Evolutionary conservation across 805 yeast genomes (phyloP).

Genomic region (Yamadazyma phyllophila): DNA sequence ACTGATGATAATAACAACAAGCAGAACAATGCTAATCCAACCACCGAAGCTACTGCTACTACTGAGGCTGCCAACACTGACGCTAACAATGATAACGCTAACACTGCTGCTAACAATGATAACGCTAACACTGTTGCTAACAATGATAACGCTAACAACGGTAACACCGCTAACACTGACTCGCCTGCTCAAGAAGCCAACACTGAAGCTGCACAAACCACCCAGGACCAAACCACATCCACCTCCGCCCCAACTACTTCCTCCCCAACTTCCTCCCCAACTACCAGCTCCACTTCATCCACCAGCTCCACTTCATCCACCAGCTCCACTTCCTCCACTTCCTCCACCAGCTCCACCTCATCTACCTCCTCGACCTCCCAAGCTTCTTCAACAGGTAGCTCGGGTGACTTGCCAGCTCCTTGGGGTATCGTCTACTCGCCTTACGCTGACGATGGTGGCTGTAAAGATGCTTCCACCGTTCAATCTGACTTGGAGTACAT

Average conservation of each 20-base stretch:
- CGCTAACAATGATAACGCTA: no score
- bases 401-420: slow-evolving; percentile 40
- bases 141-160: no score
- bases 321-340: slow-evolving; percentile 19
- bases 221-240: slow-evolving; percentile 9
- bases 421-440: slow-evolving; percentile 74
- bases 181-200: slow-evolving; percentile 15
- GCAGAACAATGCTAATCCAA: slow-evolving; percentile 8
- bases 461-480: slow-evolving; percentile 61
- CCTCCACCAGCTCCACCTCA: slow-evolving; percentile 18
- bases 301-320: slow-evolving; percentile 10
- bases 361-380: slow-evolving; percentile 15
- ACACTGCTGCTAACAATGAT: no score
- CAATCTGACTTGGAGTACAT: slow-evolving; percentile 58
- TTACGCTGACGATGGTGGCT: slow-evolving; percentile 62
- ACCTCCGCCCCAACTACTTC: no score
- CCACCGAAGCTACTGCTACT: background rate
- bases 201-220: background rate
- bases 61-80: slow-evolving; percentile 21
- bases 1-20: slow-evolving; percentile 15
- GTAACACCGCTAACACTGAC: slow-evolving; percentile 25
- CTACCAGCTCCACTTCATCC: background rate
- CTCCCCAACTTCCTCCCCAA: slow-evolving; percentile 2
- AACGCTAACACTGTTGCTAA: no score
- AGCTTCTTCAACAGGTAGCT: slow-evolving; percentile 17